Percentiles rank a stretch among this genome's conserved stretches.
Conservation (phyloP, 768 basidiomycete genomes). For the Dentipellis fragilis region DNA sequence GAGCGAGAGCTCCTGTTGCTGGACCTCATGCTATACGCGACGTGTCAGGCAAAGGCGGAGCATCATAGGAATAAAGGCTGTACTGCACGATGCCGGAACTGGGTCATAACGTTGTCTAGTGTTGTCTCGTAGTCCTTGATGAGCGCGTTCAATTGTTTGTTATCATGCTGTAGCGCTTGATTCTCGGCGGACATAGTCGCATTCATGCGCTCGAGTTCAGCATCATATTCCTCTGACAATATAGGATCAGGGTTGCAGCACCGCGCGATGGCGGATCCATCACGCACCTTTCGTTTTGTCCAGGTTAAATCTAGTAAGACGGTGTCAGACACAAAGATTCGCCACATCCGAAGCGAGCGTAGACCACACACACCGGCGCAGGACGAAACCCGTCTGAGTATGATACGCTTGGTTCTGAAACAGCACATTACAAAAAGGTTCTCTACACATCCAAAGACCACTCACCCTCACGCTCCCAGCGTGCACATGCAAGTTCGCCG, state of each 20-base stretch:
- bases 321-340: neutral
- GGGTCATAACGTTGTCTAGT: constrained; percentile 87
- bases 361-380: constrained; percentile 51
- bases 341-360: neutral
- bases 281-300: constrained; percentile 73
- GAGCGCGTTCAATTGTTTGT: constrained; percentile 84
- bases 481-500: constrained; percentile 62
- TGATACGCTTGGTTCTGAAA: constrained; percentile 77
- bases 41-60: neutral
- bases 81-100: constrained; percentile 86
- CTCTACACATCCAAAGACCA: constrained; percentile 1
- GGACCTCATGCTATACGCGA: constrained; percentile 68
- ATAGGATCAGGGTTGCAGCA: constrained; percentile 1
- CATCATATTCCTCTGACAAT: constrained; percentile 72
- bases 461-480: constrained; percentile 73
- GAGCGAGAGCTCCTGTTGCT: constrained; percentile 82
- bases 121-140: constrained; percentile 98
- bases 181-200: constrained; percentile 72
- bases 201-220: constrained; percentile 87
- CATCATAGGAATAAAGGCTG: constrained; percentile 23
- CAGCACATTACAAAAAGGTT: neutral
- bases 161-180: constrained; percentile 78
- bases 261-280: too few species aligned
- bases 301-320: constrained; percentile 59
- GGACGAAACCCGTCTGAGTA: constrained; percentile 84